Evolutionary conservation across 495 filamentous ascomycete genomes (phyloP).

Genomic region (Daldinia grandis): DNA sequence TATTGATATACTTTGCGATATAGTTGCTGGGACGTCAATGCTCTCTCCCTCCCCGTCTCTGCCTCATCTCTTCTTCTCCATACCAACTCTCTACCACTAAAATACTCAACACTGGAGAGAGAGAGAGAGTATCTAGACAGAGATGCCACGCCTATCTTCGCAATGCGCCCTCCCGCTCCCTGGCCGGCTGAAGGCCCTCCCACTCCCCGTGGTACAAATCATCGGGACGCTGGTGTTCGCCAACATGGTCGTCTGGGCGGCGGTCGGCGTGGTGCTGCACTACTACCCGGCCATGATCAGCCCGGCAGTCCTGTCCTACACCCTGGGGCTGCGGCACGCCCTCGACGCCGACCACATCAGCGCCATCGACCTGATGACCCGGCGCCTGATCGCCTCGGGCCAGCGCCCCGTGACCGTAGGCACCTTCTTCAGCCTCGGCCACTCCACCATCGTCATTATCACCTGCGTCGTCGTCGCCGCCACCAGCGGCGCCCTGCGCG

Average conservation of each 20-base stretch:
- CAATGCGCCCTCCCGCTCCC: slow-evolving; percentile 35
- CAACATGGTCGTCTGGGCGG: slow-evolving; percentile 79
- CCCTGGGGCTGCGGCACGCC: slow-evolving; percentile 90
- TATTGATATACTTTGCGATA: not conserved
- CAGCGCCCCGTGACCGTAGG: slow-evolving; percentile 91
- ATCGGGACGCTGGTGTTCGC: slow-evolving; percentile 69
- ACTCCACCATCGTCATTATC: slow-evolving; percentile 91
- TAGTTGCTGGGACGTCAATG: no score
- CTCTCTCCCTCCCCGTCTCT: no score
- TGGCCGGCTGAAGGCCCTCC: slow-evolving; percentile 56
- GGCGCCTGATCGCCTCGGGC: slow-evolving; percentile 85
- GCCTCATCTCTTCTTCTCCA: no score
- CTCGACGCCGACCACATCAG: slow-evolving; percentile 97
- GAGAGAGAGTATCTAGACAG: no score
- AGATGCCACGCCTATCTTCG: slow-evolving; percentile 21
- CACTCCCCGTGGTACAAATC: slow-evolving; percentile 70
- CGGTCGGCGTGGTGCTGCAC: slow-evolving; percentile 71
- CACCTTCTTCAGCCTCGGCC: slow-evolving; percentile 93
- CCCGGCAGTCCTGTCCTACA: slow-evolving; percentile 84
- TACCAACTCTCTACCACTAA: not conserved
- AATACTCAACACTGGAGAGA: not conserved
- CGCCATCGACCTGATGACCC: slow-evolving; percentile 95
- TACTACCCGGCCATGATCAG: slow-evolving; percentile 69
- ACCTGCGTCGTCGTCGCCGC: slow-evolving; percentile 93
- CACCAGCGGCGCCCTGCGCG: slow-evolving; percentile 81